Evolutionary conservation across 164 flowering plant species (phyloP).

Genomic region (Hamamelis virginiana): DNA sequence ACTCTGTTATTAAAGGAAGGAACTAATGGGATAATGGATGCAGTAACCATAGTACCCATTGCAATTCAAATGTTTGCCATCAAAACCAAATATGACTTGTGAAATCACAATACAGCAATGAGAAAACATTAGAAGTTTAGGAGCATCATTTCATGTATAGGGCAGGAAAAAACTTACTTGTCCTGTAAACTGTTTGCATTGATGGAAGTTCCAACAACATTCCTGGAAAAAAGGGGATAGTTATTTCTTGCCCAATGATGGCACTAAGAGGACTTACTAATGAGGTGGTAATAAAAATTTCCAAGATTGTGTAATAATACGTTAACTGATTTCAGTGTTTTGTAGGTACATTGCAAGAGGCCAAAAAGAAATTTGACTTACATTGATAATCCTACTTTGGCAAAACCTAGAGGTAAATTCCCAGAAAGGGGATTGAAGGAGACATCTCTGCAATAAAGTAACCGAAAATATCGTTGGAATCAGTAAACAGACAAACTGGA

Average conservation of each 20-base stretch:
- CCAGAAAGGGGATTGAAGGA: constrained; percentile 51
- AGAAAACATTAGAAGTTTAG: too few relatives aligned
- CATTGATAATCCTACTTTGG: constrained; percentile 34
- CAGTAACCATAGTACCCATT: too few relatives aligned
- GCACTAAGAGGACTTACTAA: not conserved
- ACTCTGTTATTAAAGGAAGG: too few relatives aligned
- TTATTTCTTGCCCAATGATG: not conserved
- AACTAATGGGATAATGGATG: too few relatives aligned
- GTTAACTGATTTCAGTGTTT: too few relatives aligned
- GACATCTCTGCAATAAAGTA: constrained; percentile 38
- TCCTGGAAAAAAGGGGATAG: constrained; percentile 27
- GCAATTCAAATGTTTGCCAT: too few relatives aligned
- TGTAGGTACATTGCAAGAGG: too few relatives aligned
- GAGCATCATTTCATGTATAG: too few relatives aligned
- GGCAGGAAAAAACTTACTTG: constrained; percentile 20
- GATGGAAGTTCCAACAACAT: constrained; percentile 36
- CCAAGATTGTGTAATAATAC: too few relatives aligned
- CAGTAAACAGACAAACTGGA: not conserved
- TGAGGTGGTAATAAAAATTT: too few relatives aligned
- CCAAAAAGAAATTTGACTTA: constrained; percentile 20
- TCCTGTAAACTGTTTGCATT: constrained; percentile 25
- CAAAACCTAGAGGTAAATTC: constrained; percentile 28
- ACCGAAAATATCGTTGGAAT: not conserved
- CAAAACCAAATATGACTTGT: too few relatives aligned
- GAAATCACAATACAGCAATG: too few relatives aligned